Evolutionary conservation across 495 filamentous ascomycete genomes (phyloP), one percentile per base, ranked within the genome.

Genomic region (Lasiosphaeria hispida): DNA sequence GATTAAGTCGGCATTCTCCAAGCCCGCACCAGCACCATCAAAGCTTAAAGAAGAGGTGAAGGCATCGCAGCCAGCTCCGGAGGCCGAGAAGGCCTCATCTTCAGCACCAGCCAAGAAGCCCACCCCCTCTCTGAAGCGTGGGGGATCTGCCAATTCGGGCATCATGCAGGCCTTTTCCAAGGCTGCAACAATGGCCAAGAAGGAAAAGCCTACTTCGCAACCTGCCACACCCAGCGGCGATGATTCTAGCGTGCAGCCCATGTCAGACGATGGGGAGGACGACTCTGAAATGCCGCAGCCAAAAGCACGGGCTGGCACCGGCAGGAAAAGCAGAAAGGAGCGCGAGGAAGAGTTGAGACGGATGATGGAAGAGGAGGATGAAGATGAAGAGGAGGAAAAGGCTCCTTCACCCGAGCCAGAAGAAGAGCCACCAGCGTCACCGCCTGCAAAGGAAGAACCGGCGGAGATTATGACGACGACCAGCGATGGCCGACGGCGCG

Each of bases 321-420:
- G 69, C n/a, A 75, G 82, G 17, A 85, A 86, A 69, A 79, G 74
- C 9, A 83, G 82, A 61, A 86, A 83, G 55, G 85, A 90, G 54
- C 85, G 90, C 14, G 85, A 91, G 66, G 89, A 87, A 42, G 80
- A 80, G 55, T 78, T 96, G 10, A 81, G 77, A 47, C 82, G 83
- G 56, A 95, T 96, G 91, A 95, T 96, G 91, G 90, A 96, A 33
- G 83, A 90, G 63, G 86, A 88, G 40, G 88, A 86, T 66, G 82
- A 77, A n/a, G 72, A 72, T 11, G 60, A 70, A 14, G 66, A 64
- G 18, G 41, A 56, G 15, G 62, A 55, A 17, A 62, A 65, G 33
- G 40, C 48, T 10, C 43, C 57, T 13, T 45, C 37, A 3, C 55
- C 53, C 3, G 61, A 68, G 23, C 55, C 68, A 4, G 62, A 63